Evolutionary conservation across 805 yeast species (phyloP), one percentile per base, ranked within the genome.

Genomic region (Pichia sporocuriosa): DNA sequence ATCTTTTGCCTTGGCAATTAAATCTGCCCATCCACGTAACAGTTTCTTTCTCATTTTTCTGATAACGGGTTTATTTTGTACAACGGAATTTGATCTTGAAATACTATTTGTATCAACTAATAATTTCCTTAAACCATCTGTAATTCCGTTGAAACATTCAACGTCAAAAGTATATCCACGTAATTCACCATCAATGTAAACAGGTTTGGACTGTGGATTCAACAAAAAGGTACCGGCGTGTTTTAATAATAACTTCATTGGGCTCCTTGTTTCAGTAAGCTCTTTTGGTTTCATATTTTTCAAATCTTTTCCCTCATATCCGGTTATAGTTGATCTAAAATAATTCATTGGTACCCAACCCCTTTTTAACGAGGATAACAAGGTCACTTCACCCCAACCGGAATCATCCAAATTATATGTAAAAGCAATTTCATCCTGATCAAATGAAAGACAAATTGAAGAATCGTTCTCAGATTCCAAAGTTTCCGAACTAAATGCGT

Each of bases 331-430:
- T 12, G 66, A 69, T 5, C 79, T 63, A 53, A 84, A 84, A 61
- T 81, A 84, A 55, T 84, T 84, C 72, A 84, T 79, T 3, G 94
- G 94, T 15, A 84, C 85, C 94, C 94, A 84, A 15, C 94, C 94
- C 47, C 87, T 64, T 51, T 72, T 70, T 39, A 79, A 65, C 12
- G 79, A 67, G 42, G 76, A 79, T 8, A 84, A 61, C 29, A 83
- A 55, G 0, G 89, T 84, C 2, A 84, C 93, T 58, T 84, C 94
- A 45, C 89, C 90, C 94, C 94, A 84, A 0, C 93, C 94, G 17
- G 87, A 79, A 41, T 80, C 81, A 57, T 84, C 93, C 19, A 83
- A 75, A 7, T 84, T 74, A 53, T 83, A 88, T 4, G 84, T 84
- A 59, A 83, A 84, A 0, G 86, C 89, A 37, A 81, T 63, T 51